Evolutionary conservation across 225 moss, liverwort and hornwort genomes (phyloP), one percentile per base, ranked within the genome.

Genomic region (Neckera pumila): DNA sequence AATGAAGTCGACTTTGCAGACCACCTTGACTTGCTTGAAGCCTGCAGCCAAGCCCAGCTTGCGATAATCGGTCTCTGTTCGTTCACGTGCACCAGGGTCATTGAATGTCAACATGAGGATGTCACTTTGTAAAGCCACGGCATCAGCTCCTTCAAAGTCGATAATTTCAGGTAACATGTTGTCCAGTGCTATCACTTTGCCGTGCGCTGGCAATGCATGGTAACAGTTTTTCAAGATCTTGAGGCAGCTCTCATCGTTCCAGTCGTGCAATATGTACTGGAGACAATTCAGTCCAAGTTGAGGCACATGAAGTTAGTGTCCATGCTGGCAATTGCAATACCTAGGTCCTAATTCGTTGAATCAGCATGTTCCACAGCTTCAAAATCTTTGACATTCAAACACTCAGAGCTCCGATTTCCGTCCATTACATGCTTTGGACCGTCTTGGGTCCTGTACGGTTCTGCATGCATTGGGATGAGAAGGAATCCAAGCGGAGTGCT

Each of bases 211-310:
- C n/a, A 90, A 28, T 4, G 88, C 88, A 27, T 56, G 33, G 57
- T 84, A 59, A 66, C 91, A 93, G 22, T 90, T 93, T 45, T 84
- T 93, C 80, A 91, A 80, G 47, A 93, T 84, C 77, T 88, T 84
- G 38, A 90, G 36, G 76, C 90, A 91, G 22, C 63, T 79, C 75
- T 91, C 88, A 28, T 91, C 90, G 25, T 90, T 54, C 93, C 91
- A 93, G 40, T 91, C 86, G 10, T 93, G 91, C 76, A 91, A 58
- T 56, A 93, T 93, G 51, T 83, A 76, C 91, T 91, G 81, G 11
- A 57, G 56, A 78, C 21, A 66, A 12, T 2, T 14, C 15, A 53
- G 53, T 53, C 43, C 76, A 76, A 16, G 22, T 53, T 38, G n/a
- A 61, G 25, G 45, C 61, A 76, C 53, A 81, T 8, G 12, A 34